Evolutionary conservation across 1,284 basidiomycete species (phyloP).

Genomic region (Dichomitus squalens): DNA sequence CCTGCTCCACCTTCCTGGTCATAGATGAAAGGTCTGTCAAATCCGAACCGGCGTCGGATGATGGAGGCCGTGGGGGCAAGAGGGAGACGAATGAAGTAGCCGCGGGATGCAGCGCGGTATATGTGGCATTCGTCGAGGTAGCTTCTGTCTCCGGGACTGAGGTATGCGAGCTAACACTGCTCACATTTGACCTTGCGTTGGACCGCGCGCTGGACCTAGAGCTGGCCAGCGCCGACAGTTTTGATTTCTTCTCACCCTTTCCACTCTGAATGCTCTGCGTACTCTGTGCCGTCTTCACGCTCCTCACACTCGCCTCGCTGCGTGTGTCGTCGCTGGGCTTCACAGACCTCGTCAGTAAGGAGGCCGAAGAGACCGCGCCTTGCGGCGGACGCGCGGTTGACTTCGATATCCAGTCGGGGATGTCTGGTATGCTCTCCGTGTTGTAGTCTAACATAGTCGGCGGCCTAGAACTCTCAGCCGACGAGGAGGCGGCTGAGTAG

Average conservation of each 20-base stretch:
- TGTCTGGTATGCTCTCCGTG: conserved; percentile 55
- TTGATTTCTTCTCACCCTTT: conserved; percentile 48
- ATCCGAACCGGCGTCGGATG: conserved; percentile 15
- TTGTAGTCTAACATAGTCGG: conserved; percentile 42
- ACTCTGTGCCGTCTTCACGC: conserved; percentile 3
- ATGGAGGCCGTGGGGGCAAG: conserved; percentile 13
- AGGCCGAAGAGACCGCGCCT: conserved; percentile 24
- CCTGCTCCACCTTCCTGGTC: conserved; percentile 50
- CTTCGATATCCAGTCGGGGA: conserved; percentile 55
- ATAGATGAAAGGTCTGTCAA: conserved; percentile 46
- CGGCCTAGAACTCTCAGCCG: conserved; percentile 35
- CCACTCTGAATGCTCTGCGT: conserved; percentile 30
- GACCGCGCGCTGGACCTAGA: conserved; percentile 41
- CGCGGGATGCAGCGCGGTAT: conserved; percentile 65
- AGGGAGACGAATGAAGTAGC: conserved; percentile 52
- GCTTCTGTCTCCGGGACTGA: conserved; percentile 44
- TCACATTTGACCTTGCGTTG: conserved; percentile 26
- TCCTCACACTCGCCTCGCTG: conserved; percentile 38
- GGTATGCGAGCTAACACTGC: conserved; percentile 49
- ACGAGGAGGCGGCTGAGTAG: conserved; percentile 39
- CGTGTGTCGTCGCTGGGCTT: conserved; percentile 8
- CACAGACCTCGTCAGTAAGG: conserved; percentile 24
- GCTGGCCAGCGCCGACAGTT: conserved; percentile 63
- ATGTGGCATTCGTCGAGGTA: conserved; percentile 51
- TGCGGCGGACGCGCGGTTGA: conserved; percentile 34